Conservation (phyloP, 495 filamentous ascomycete genomes). For the Xylaria castorea region DNA sequence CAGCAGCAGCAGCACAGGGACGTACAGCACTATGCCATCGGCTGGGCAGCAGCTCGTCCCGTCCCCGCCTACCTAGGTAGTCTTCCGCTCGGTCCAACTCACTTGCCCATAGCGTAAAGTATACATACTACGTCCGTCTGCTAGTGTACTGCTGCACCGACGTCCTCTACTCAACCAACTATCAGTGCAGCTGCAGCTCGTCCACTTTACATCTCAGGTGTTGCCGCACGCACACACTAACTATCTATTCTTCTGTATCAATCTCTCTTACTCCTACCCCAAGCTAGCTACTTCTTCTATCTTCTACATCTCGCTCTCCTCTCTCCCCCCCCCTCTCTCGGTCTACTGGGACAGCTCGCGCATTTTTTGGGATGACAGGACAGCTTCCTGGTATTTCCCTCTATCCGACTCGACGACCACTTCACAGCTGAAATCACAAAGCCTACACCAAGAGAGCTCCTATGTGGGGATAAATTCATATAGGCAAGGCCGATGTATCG, state of each 20-base stretch:
- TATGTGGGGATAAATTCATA: background rate
- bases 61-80: background rate
- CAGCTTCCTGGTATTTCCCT: background rate
- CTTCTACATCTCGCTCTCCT: background rate
- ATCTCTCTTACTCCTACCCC: background rate
- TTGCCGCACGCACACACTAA: background rate
- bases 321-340: background rate
- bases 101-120: slow-evolving; percentile 1
- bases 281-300: background rate
- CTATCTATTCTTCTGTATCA: background rate
- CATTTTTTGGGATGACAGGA: background rate
- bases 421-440: background rate
- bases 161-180: slow-evolving; percentile 17
- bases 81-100: background rate
- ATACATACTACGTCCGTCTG: background rate
- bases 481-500: slow-evolving; percentile 7
- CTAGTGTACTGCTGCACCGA: background rate
- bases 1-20: background rate
- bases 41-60: background rate
- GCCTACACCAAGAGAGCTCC: slow-evolving; percentile 4
- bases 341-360: background rate
- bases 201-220: slow-evolving; percentile 5
- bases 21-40: background rate
- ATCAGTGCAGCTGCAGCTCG: slow-evolving; percentile 11
- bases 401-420: background rate